phyloP scores from a whole-genome alignment of 2,329 filamentous ascomycete genomes.

The Oidium heveae region DNA sequence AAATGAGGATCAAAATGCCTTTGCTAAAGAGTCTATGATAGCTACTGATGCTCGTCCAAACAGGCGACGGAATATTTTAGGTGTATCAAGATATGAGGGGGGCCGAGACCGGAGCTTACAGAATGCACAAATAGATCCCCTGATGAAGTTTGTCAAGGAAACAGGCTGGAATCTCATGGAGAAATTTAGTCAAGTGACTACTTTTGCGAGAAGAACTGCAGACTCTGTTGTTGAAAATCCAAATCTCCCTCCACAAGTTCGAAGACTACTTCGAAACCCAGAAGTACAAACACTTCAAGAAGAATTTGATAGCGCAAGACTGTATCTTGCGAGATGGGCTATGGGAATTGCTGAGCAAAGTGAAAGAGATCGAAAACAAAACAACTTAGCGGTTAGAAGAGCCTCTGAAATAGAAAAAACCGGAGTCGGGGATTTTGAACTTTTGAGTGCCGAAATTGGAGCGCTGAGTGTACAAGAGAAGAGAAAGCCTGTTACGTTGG shows the following conservation, averaged over 20 bases:
- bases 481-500: constrained; percentile 49
- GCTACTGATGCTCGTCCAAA: constrained; percentile 16
- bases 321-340: constrained; percentile 90
- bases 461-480: constrained; percentile 51
- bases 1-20: constrained; percentile 60
- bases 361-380: constrained; percentile 58
- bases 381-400: constrained; percentile 84
- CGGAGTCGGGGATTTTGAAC: constrained; percentile 85
- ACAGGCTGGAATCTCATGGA: constrained; percentile 92
- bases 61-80: constrained; percentile 8
- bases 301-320: constrained; percentile 84
- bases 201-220: constrained; percentile 75
- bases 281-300: constrained; percentile 90
- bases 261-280: constrained; percentile 62
- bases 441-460: constrained; percentile 55
- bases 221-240: constrained; percentile 83
- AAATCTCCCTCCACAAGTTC: constrained; percentile 68
- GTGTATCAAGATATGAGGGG: constrained; percentile 16
- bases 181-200: constrained; percentile 91
- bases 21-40: constrained; percentile 24
- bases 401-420: constrained; percentile 86
- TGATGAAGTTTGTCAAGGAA: constrained; percentile 84
- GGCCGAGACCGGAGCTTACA: constrained; percentile 6
- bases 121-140: constrained; percentile 49
- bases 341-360: constrained; percentile 98